Percentiles rank a stretch among this genome's conserved stretches.
phyloP scores from a whole-genome alignment of 2,329 filamentous ascomycete genomes.

The Aspergillus sclerotialis region DNA sequence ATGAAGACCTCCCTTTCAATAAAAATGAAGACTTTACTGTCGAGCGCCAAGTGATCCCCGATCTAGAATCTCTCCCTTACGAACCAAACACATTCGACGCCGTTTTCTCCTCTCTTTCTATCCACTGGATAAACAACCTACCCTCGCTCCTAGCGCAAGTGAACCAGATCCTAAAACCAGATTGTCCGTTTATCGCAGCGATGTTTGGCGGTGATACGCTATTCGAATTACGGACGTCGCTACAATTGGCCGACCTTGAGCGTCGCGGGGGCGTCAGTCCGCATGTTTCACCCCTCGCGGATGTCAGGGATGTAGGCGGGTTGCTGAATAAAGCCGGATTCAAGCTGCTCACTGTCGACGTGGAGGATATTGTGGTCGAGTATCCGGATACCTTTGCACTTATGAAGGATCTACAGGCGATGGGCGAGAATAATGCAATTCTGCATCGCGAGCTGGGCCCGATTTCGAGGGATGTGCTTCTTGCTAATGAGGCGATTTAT shows the following conservation, averaged over 20 bases:
- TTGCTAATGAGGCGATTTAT: slow-evolving; percentile 87
- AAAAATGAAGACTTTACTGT: slow-evolving; percentile 63
- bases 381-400: slow-evolving; percentile 84
- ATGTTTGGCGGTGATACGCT: slow-evolving; percentile 96
- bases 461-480: slow-evolving; percentile 72
- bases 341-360: slow-evolving; percentile 91
- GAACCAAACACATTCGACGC: slow-evolving; percentile 74
- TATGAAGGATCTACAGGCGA: slow-evolving; percentile 90
- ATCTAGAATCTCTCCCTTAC: slow-evolving; percentile 65
- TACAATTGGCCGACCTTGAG: slow-evolving; percentile 89
- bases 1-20: slow-evolving; percentile 62
- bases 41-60: slow-evolving; percentile 63
- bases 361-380: slow-evolving; percentile 94
- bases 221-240: slow-evolving; percentile 84
- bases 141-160: slow-evolving; percentile 78
- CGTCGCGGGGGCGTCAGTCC: slow-evolving; percentile 84
- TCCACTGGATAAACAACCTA: slow-evolving; percentile 98
- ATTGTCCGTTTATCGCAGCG: slow-evolving; percentile 84
- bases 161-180: slow-evolving; percentile 80
- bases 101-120: slow-evolving; percentile 76
- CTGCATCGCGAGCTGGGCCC: slow-evolving; percentile 73
- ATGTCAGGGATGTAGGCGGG: slow-evolving; percentile 85
- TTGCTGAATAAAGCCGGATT: slow-evolving; percentile 82
- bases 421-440: slow-evolving; percentile 92
- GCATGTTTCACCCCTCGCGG: slow-evolving; percentile 83